phyloP scores from a whole-genome alignment of 805 yeast genomes.

The Yarrowia phangngaensis region DNA sequence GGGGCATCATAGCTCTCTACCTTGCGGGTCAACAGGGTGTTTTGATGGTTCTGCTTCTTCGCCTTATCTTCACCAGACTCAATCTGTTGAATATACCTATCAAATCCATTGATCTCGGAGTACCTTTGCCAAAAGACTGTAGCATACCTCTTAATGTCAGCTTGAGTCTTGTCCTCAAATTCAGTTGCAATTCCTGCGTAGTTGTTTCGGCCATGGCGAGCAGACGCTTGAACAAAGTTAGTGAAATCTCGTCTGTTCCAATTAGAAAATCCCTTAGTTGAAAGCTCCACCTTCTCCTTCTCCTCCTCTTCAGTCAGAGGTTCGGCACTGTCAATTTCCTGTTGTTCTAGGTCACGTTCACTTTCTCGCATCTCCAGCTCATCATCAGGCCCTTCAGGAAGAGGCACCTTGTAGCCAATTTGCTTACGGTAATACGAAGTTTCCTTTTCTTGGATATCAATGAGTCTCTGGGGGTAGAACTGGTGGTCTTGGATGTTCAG shows the following conservation, averaged over 20 bases:
- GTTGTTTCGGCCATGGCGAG: constrained; percentile 76
- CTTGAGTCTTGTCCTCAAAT: constrained; percentile 64
- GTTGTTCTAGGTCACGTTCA: constrained; percentile 55
- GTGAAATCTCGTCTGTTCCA: constrained; percentile 88
- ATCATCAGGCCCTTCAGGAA: constrained; percentile 45
- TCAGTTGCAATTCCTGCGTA: constrained; percentile 67
- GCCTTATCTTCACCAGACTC: constrained; percentile 85
- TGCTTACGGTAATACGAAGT: constrained; percentile 70
- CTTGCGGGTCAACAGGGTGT: constrained; percentile 73
- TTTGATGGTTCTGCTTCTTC: constrained; percentile 60
- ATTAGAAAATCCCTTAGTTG: constrained; percentile 63
- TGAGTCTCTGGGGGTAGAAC: constrained; percentile 68
- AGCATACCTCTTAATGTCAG: constrained; percentile 75
- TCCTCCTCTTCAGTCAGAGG: constrained; percentile 79
- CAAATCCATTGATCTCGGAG: constrained; percentile 83
- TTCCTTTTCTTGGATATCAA: constrained; percentile 75
- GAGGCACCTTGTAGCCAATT: constrained; percentile 58
- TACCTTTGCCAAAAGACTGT: constrained; percentile 74
- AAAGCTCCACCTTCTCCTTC: constrained; percentile 55
- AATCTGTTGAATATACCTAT: constrained; percentile 71
- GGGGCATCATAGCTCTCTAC: constrained; percentile 68
- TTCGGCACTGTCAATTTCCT: constrained; percentile 67
- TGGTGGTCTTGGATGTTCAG: constrained; percentile 82
- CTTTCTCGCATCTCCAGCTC: constrained; percentile 46
- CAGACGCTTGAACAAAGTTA: constrained; percentile 66